Base-by-base conservation (phyloP, 352 stramenopile species). In the Phytophthora chlamydospora region DNA sequence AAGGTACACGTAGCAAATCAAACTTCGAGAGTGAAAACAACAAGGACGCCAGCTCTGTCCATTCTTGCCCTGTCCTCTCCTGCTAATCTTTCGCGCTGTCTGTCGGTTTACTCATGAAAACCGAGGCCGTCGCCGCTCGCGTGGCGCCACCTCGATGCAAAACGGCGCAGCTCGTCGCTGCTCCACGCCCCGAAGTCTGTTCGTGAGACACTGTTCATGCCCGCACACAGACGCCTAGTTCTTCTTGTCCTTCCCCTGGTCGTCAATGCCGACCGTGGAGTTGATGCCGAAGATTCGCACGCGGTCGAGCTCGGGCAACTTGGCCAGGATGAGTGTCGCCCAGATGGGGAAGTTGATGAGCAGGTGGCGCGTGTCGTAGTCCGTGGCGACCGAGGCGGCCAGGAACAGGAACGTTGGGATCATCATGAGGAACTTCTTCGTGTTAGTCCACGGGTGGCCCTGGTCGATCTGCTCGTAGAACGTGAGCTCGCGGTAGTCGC, bases 281-380 rank as follows among this genome's bases (percentile, higher is more conserved):
- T 98, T 98, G 73, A 98, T 98, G 38, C 96, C 96, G 55, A 98
- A 96, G 69, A 98, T 91, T 51, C 96, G 86, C 47, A 98, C 96
- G 51, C 94, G 92, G 68, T 98, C 93, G 60, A 98, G 93, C 59
- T 92, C 87, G 6, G 90, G 91, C 41, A 98, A 65, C 73, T 98
- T 98, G 45, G 90, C 90, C 41, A 98, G 62, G 42, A 98, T 94
- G 27, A 95, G 76, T 50, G 97, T 84, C 6, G 73, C 73, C 91
- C 92, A 98, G 51, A 98, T 89, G 33, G 88, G 76, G 46, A 98
- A 82, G 80, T 98, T 98, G 57, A 96, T 84, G 53, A 92, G 62
- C 56, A 94, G 78, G 61, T 96, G 83, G 41, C 70, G 68, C 27
- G 73, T 82, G 61, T 97, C 78, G 77, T 98, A 98, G 52, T 98